A percentile compares a stretch with the other conserved stretches of the same genome.
These are phyloP conservation scores for Garcia nutans DNA, from an alignment of 345 rosid genomes.

Conservation along the genomic window DNA sequence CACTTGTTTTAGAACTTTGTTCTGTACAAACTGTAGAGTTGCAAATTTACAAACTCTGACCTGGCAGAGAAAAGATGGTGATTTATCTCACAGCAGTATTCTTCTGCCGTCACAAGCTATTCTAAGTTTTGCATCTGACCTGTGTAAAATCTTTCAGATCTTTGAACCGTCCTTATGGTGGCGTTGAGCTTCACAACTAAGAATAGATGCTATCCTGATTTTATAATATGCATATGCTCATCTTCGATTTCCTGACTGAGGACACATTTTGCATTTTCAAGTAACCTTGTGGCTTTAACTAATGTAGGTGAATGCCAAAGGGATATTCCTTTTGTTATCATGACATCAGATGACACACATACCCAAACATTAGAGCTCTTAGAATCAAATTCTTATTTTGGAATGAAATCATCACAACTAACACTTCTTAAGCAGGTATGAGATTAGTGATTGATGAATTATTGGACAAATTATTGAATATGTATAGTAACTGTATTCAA, in stretches of 20 bases:
- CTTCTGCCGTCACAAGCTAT: too few species aligned
- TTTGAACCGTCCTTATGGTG: background rate
- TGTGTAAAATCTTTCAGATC: too few species aligned
- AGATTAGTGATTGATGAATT: constrained; percentile 7
- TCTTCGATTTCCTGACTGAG: background rate
- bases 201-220: background rate
- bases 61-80: too few species aligned
- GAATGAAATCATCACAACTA: constrained; percentile 84
- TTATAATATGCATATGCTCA: background rate
- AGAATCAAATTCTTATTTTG: constrained; percentile 77
- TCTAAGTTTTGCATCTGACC: too few species aligned
- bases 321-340: constrained; percentile 81
- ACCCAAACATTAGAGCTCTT: constrained; percentile 60
- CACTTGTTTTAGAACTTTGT: too few species aligned
- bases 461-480: background rate
- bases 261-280: constrained; percentile 10
- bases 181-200: background rate
- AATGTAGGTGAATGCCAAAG: constrained; percentile 49
- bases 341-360: constrained; percentile 98
- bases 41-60: background rate
- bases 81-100: too few species aligned
- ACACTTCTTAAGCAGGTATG: constrained; percentile 90
- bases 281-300: background rate
- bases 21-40: too few species aligned
- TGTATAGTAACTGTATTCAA: constrained; percentile 1